These are phyloP conservation scores for Calonectria fujianensis DNA, from an alignment of 2,329 filamentous ascomycete genomes.

Conservation along the genomic window DNA sequence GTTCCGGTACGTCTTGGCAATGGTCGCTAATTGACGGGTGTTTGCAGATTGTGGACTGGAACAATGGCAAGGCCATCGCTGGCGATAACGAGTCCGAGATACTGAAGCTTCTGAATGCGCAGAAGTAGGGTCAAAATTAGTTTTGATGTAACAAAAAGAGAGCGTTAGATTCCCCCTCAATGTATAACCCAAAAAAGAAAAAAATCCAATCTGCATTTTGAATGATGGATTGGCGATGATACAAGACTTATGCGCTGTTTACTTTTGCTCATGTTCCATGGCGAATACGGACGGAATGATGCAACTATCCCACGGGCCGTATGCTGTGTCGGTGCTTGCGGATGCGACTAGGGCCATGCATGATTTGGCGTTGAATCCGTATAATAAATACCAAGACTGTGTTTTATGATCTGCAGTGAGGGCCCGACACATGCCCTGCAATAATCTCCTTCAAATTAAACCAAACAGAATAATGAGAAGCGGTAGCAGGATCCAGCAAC, in stretches of 20 bases:
- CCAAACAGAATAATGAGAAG: constrained; percentile 21
- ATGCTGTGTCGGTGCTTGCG: constrained; percentile 22
- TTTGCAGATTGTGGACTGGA: constrained; percentile 87
- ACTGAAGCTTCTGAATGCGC: constrained; percentile 82
- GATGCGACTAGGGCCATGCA: neutral
- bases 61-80: constrained; percentile 86
- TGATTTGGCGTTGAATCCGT: constrained; percentile 2
- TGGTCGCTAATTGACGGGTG: constrained; percentile 16
- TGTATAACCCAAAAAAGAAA: constrained; percentile 40
- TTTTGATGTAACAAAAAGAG: constrained; percentile 45
- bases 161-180: constrained; percentile 42
- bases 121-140: constrained; percentile 59
- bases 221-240: constrained; percentile 14
- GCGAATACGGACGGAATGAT: constrained; percentile 3
- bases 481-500: constrained; percentile 15
- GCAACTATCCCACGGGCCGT: constrained; percentile 10
- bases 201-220: constrained; percentile 5
- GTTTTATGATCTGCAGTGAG: neutral
- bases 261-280: neutral
- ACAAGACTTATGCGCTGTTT: neutral
- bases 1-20: neutral
- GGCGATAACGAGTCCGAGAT: constrained; percentile 93
- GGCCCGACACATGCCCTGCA: neutral
- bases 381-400: constrained; percentile 19
- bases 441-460: neutral